Conservation (phyloP, 2,329 filamentous ascomycete genomes). For the Sporothrix dimorphospora region DNA sequence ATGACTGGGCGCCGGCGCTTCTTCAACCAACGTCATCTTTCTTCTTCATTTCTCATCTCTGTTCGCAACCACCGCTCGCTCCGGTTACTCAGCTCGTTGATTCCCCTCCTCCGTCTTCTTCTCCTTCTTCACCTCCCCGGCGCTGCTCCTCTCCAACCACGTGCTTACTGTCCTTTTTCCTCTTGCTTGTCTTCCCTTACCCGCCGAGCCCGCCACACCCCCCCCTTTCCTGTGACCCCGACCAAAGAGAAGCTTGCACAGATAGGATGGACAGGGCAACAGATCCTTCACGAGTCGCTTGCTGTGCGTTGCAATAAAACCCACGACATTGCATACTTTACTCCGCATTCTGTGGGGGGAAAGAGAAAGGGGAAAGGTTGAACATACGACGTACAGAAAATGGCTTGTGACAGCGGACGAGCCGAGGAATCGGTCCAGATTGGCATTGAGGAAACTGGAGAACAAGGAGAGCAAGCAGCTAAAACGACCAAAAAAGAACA, state of each 20-base stretch:
- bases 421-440: constrained; percentile 8
- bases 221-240: neutral
- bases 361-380: neutral
- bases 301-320: neutral
- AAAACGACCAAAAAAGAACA: neutral
- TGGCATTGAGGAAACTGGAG: neutral
- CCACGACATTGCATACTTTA: neutral
- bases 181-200: neutral
- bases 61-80: neutral
- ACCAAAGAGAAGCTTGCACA: neutral
- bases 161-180: neutral
- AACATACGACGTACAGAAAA: neutral
- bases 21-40: neutral
- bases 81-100: too few species aligned
- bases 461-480: neutral
- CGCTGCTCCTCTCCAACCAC: neutral
- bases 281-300: neutral
- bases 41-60: neutral
- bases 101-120: too few species aligned
- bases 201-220: neutral
- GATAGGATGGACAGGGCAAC: neutral
- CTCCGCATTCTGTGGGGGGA: constrained; percentile 20
- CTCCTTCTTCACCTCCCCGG: neutral
- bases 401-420: constrained; percentile 18
- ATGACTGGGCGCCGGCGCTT: neutral